Base-by-base conservation (phyloP, 2,329 filamentous ascomycete species). In the Didymella segeticola region DNA sequence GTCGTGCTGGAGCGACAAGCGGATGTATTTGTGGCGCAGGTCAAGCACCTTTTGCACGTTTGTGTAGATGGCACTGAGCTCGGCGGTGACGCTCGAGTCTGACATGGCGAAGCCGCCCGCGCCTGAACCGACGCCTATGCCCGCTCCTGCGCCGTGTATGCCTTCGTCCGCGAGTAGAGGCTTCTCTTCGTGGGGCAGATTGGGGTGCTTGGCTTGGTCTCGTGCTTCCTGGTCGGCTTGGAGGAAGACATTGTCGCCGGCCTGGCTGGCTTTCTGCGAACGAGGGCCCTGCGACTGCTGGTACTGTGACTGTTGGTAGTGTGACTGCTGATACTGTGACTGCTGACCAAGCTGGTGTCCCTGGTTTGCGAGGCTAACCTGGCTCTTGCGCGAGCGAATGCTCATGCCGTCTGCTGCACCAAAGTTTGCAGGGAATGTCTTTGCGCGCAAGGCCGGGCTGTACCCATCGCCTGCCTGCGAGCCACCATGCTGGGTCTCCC, bases 31-130 rank as follows among this genome's bases (percentile, higher is more conserved):
- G 72, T 92, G 88, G 56, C 95, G 86, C 33, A 93, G 81, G 64
- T 97, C 91, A 38, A 97, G 77, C n/a, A 98, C 86, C 62, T 89
- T 89, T 72, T 96, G 90, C 50, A 99, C 91, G 63, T 95, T 96
- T 61, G 87, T 88, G 67, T 96, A 97, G 61, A 99, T 97, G 17
- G 86, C 83, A 65, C 85, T 86, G 60, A 99, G 79, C 76, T 99
- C 95, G 2, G 89, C 83, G 2, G 91, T 91, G 62, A 98, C 89
- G 46, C 89, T 88, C 31, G 89, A 86, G 65, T 96, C 91, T 38
- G 84, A 88, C 49, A 89, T 83, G 37, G 86, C 86, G 63, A 89
- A 86, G 8, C 86, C 88, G 65, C 84, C 84, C 31, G 76, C 73
- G 26, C 87, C 84, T 59, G 83, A 80, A 3, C 86, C 85, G n/a